Conservation (phyloP, 805 yeast species). For the Saturnispora ahearnii region DNA sequence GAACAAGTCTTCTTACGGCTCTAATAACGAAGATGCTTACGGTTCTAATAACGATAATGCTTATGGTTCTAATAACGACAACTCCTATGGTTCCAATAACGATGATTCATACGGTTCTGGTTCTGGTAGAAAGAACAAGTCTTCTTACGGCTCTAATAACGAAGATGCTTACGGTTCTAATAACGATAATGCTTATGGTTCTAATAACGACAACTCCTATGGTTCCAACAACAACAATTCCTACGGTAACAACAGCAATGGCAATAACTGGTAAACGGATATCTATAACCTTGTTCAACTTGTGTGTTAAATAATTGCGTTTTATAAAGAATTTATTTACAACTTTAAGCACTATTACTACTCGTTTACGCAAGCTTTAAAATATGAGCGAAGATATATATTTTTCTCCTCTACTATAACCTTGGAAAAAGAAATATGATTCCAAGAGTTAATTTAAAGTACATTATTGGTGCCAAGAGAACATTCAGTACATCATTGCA, state of each 20-base stretch:
- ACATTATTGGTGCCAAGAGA: background rate
- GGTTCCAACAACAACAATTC: conserved; percentile 17
- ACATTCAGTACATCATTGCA: background rate
- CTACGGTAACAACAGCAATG: conserved; percentile 21
- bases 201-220: no score
- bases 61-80: conserved; percentile 21
- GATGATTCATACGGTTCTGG: conserved; percentile 20
- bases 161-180: conserved; percentile 16
- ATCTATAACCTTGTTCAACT: background rate
- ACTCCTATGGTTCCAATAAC: conserved; percentile 10
- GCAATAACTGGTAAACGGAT: conserved; percentile 7
- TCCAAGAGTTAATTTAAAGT: background rate
- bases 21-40: conserved; percentile 15
- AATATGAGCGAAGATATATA: background rate
- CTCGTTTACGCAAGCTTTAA: no score
- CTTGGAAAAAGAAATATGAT: background rate
- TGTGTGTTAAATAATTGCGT: no score
- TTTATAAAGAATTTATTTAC: no score
- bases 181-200: conserved; percentile 17
- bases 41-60: conserved; percentile 10
- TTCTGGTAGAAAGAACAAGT: conserved; percentile 23
- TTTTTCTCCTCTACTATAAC: background rate
- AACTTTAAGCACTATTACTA: no score
- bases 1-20: conserved; percentile 17
- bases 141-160: conserved; percentile 11